Percentiles rank a stretch among this genome's conserved stretches.
phyloP scores from a whole-genome alignment of 2,329 filamentous ascomycete species.

The Apiospora aurea region DNA sequence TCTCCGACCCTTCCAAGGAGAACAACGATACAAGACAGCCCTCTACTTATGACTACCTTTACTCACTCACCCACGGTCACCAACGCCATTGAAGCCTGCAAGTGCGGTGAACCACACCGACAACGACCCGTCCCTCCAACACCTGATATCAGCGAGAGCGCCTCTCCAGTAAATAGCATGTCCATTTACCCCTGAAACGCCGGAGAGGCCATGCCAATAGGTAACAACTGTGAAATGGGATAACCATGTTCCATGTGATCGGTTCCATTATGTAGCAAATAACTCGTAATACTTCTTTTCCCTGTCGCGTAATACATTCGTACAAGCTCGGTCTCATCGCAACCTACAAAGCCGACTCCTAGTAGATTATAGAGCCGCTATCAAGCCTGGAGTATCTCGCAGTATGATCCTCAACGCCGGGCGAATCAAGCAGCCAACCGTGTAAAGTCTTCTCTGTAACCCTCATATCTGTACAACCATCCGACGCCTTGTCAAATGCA shows the following conservation, averaged over 20 bases:
- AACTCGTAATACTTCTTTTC: not conserved
- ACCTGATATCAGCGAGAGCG: not conserved
- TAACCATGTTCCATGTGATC: not conserved
- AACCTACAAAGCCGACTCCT: not conserved
- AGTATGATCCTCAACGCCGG: not conserved
- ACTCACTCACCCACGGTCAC: not conserved
- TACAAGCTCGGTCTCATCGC: not conserved
- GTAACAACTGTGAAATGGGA: not conserved
- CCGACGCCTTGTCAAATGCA: not conserved
- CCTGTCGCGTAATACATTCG: not conserved
- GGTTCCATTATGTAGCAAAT: not conserved
- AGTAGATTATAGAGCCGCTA: not conserved
- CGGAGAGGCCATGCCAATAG: not conserved
- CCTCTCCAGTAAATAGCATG: not conserved
- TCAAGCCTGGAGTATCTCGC: not conserved
- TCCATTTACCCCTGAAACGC: not conserved
- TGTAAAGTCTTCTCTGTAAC: not conserved
- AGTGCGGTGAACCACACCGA: not conserved
- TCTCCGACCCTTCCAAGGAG: not conserved
- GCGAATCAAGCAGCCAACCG: not conserved
- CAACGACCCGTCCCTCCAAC: not conserved
- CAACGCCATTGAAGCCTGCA: not conserved
- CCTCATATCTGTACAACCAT: slow-evolving; percentile 1
- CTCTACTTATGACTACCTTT: not conserved
- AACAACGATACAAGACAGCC: not conserved